Evolutionary conservation across 257 asterid genomes (phyloP).

Genomic region (Solanum rostratum): DNA sequence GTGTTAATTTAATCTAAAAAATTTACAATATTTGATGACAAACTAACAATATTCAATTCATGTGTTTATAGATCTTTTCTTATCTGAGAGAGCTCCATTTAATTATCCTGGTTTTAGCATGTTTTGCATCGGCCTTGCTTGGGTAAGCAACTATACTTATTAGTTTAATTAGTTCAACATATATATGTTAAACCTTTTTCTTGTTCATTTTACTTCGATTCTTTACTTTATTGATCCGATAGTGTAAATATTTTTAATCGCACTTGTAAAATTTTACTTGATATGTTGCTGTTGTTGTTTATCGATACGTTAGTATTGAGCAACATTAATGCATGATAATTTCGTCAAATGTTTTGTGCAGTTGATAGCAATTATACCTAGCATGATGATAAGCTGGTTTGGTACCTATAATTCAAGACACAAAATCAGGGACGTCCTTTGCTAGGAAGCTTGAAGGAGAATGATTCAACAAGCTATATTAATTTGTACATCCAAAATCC

Average conservation of each 20-base stretch:
- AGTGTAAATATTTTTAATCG: background rate
- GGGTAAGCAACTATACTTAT: conserved; percentile 1
- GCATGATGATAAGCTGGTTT: conserved; percentile 4
- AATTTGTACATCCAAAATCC: background rate
- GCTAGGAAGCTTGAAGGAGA: background rate
- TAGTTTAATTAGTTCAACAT: background rate
- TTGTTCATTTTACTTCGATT: background rate
- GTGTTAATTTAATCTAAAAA: background rate
- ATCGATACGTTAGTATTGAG: background rate
- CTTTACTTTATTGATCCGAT: background rate
- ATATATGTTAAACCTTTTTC: background rate
- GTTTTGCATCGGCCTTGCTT: conserved; percentile 13
- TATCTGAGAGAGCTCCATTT: conserved; percentile 15
- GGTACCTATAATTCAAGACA: background rate
- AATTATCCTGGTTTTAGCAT: conserved; percentile 17
- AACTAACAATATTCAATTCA: background rate
- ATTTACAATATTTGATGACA: background rate
- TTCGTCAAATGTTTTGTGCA: background rate
- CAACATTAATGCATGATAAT: background rate
- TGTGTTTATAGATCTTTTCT: conserved; percentile 7
- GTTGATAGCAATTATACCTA: conserved; percentile 11
- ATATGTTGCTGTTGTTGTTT: too few species aligned
- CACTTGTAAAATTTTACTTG: too few species aligned
- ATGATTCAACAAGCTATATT: background rate
- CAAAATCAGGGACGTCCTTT: background rate